phyloP scores from a whole-genome alignment of 129 eudicot species.

The Tagetes erecta region DNA sequence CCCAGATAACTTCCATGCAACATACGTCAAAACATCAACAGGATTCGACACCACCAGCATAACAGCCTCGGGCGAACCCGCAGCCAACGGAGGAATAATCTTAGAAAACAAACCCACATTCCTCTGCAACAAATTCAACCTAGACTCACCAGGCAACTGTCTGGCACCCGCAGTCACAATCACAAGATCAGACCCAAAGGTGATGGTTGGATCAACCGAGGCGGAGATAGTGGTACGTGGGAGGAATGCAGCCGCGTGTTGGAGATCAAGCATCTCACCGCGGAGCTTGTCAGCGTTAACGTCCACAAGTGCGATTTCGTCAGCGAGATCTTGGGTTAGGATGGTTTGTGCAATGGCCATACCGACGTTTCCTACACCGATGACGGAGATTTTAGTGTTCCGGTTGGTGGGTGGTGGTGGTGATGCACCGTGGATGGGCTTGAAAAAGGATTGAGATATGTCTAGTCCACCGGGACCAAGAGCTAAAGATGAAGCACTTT shows the following conservation, averaged over 20 bases:
- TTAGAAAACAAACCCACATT: slow-evolving; percentile 51
- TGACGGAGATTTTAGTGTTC: slow-evolving; percentile 79
- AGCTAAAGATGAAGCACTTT: slow-evolving; percentile 56
- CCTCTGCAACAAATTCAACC: slow-evolving; percentile 75
- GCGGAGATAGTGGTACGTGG: slow-evolving; percentile 78
- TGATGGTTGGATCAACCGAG: slow-evolving; percentile 60
- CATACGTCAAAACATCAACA: slow-evolving; percentile 86
- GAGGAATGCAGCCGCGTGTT: slow-evolving; percentile 97
- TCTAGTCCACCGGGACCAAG: slow-evolving; percentile 73
- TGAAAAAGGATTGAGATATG: slow-evolving; percentile 63
- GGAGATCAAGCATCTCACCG: slow-evolving; percentile 94
- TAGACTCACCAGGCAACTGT: slow-evolving; percentile 78
- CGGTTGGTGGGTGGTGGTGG: slow-evolving; percentile 52
- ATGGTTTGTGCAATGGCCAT: slow-evolving; percentile 99
- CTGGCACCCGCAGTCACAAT: slow-evolving; percentile 96
- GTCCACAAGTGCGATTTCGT: slow-evolving; percentile 80
- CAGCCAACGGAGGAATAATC: slow-evolving; percentile 73
- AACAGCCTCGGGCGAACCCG: slow-evolving; percentile 61
- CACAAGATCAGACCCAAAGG: slow-evolving; percentile 76
- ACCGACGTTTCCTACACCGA: slow-evolving; percentile 95
- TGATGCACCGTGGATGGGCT: slow-evolving; percentile 49
- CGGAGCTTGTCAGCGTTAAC: slow-evolving; percentile 69
- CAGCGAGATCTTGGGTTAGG: slow-evolving; percentile 79
- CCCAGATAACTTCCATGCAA: slow-evolving; percentile 93
- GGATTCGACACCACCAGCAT: slow-evolving; percentile 89